Conservation (phyloP, 257 asterid genomes). For the Coffea eugenioides region DNA sequence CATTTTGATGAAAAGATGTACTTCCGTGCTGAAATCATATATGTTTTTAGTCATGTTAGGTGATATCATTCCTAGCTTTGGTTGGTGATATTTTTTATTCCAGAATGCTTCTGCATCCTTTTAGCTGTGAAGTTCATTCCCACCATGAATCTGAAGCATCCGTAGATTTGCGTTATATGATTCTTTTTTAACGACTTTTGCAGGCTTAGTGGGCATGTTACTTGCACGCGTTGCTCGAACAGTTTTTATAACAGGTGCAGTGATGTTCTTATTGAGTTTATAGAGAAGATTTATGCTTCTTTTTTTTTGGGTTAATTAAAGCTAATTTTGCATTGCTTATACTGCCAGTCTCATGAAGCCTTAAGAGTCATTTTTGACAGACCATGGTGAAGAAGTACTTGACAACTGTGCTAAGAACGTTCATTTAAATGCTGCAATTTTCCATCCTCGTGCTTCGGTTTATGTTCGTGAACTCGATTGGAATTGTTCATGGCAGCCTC, state of each 20-base stretch:
- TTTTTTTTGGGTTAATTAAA: not conserved
- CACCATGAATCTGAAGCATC: slow-evolving; percentile 2
- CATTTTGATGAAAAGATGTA: no score
- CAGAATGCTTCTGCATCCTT: not conserved
- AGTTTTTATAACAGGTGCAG: slow-evolving; percentile 79
- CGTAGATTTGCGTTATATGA: slow-evolving; percentile 25
- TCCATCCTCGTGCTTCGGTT: slow-evolving; percentile 45
- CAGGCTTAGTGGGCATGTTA: slow-evolving; percentile 88
- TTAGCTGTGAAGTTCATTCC: not conserved
- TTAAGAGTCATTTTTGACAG: slow-evolving; percentile 39
- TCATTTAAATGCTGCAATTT: slow-evolving; percentile 50
- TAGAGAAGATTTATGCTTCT: not conserved
- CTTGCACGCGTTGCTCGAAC: slow-evolving; percentile 85
- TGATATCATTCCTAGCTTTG: not conserved
- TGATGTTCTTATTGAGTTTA: not conserved
- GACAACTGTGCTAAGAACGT: slow-evolving; percentile 70
- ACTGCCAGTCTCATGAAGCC: slow-evolving; percentile 18
- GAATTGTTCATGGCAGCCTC: slow-evolving; percentile 69
- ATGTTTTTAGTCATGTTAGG: not conserved
- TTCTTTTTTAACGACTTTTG: slow-evolving; percentile 23
- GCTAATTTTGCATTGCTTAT: slow-evolving; percentile 8
- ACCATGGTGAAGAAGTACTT: slow-evolving; percentile 72
- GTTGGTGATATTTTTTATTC: not conserved
- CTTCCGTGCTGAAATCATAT: not conserved
- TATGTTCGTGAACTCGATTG: slow-evolving; percentile 93